These are phyloP conservation scores for Pichia pseudocactophila DNA, from an alignment of 805 yeast genomes.

Conservation along the genomic window DNA sequence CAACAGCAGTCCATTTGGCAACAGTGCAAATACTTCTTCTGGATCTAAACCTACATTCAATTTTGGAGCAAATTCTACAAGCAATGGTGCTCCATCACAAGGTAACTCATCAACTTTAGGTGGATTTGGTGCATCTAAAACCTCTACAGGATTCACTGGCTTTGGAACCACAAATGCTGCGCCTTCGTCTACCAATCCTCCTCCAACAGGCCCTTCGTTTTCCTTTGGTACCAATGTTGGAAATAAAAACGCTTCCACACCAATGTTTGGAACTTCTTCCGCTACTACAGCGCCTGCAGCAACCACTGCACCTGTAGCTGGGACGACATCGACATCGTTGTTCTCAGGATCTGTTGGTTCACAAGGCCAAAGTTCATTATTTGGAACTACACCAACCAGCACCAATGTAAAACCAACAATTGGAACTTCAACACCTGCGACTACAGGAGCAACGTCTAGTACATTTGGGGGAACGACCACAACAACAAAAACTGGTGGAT, in stretches of 20 bases:
- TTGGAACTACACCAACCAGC: not conserved
- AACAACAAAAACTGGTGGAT: not conserved
- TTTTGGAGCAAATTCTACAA: constrained; percentile 3
- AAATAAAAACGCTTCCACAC: constrained; percentile 6
- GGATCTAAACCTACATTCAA: constrained; percentile 1
- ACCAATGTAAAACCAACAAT: constrained; percentile 2
- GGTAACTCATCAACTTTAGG: constrained; percentile 1
- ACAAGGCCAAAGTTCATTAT: not conserved
- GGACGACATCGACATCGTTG: constrained; percentile 4
- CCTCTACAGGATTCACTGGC: not conserved
- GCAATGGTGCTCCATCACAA: not conserved
- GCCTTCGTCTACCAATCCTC: constrained; percentile 12
- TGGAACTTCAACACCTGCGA: constrained; percentile 1
- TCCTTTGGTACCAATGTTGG: not conserved
- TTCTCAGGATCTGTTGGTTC: constrained; percentile 1
- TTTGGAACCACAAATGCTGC: constrained; percentile 3
- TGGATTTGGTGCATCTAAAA: not conserved
- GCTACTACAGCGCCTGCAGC: constrained; percentile 3
- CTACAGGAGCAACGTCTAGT: not conserved
- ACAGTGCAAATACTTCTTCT: not conserved
- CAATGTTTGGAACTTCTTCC: constrained; percentile 10
- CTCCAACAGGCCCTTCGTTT: constrained; percentile 1
- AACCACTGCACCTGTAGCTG: constrained; percentile 7
- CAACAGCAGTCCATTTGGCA: not conserved
- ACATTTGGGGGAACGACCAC: not conserved